Percentiles rank a stretch among this genome's conserved stretches.
These are phyloP conservation scores for Artemisia tridentata DNA, from an alignment of 129 eudicot genomes.

Conservation along the genomic window DNA sequence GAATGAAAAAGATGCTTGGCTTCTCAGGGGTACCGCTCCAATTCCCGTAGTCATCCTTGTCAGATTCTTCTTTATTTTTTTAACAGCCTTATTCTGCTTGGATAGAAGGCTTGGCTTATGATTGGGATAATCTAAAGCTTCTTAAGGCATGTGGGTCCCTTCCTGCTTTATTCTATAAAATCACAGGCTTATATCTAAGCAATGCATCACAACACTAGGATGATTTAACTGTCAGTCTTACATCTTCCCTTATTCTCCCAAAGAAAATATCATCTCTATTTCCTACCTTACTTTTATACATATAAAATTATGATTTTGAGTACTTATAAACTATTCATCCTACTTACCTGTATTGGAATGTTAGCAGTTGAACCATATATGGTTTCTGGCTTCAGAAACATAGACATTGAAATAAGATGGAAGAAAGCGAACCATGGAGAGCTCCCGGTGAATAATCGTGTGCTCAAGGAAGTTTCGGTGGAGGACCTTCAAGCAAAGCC, in stretches of 20 bases:
- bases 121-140: constrained; percentile 76
- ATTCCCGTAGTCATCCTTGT: constrained; percentile 60
- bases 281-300: constrained; percentile 21
- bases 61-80: constrained; percentile 56
- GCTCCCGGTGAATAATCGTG: constrained; percentile 24
- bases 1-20: constrained; percentile 75
- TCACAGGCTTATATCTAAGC: constrained; percentile 41
- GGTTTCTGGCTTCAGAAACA: constrained; percentile 52
- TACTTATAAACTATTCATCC: constrained; percentile 38
- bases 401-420: constrained; percentile 24
- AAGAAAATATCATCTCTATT: constrained; percentile 24
- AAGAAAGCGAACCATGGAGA: no score
- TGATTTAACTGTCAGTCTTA: constrained; percentile 27
- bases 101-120: constrained; percentile 59
- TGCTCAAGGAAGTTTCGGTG: constrained; percentile 37
- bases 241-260: constrained; percentile 18
- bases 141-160: constrained; percentile 62
- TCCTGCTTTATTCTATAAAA: constrained; percentile 55
- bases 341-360: constrained; percentile 55
- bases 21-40: constrained; percentile 67
- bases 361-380: constrained; percentile 45
- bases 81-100: constrained; percentile 66
- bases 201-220: constrained; percentile 37
- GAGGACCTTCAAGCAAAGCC: constrained; percentile 35
- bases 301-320: constrained; percentile 43